These are phyloP conservation scores for Debaryomycetaceae sp. DNA, from an alignment of 1,139 yeast genomes.

Conservation along the genomic window DNA sequence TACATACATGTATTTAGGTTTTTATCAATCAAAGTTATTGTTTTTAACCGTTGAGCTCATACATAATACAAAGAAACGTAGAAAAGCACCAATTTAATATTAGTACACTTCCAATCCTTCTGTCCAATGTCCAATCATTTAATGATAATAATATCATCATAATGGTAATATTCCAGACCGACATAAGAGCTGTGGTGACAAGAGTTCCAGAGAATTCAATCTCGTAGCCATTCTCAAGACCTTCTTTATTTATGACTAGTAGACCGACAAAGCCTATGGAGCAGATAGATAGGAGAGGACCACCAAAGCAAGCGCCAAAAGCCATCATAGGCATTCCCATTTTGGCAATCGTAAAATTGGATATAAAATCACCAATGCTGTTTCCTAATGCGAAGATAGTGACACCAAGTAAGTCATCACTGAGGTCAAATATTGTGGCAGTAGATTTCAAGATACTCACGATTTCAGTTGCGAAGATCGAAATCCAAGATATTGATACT, in stretches of 20 bases:
- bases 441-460: slow-evolving; percentile 64
- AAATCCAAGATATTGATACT: slow-evolving; percentile 68
- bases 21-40: neutral
- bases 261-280: slow-evolving; percentile 59
- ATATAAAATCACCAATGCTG: slow-evolving; percentile 83
- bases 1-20: neutral
- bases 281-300: slow-evolving; percentile 62
- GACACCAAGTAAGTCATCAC: slow-evolving; percentile 78
- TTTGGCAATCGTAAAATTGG: slow-evolving; percentile 77
- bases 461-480: slow-evolving; percentile 73
- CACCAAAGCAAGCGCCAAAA: slow-evolving; percentile 90
- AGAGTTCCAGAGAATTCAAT: slow-evolving; percentile 43
- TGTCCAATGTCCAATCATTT: slow-evolving; percentile 65
- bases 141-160: slow-evolving; percentile 55
- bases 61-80: slow-evolving; percentile 35
- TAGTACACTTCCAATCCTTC: slow-evolving; percentile 50
- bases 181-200: slow-evolving; percentile 46
- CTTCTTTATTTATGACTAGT: slow-evolving; percentile 33
- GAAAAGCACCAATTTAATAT: slow-evolving; percentile 56
- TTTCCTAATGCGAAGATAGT: slow-evolving; percentile 92
- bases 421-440: slow-evolving; percentile 57
- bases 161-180: slow-evolving; percentile 51
- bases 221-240: slow-evolving; percentile 14
- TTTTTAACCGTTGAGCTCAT: slow-evolving; percentile 14
- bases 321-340: slow-evolving; percentile 94